Base-by-base conservation (phyloP, 1,139 yeast genomes). In the Eremothecium cymbalariae region DNA sequence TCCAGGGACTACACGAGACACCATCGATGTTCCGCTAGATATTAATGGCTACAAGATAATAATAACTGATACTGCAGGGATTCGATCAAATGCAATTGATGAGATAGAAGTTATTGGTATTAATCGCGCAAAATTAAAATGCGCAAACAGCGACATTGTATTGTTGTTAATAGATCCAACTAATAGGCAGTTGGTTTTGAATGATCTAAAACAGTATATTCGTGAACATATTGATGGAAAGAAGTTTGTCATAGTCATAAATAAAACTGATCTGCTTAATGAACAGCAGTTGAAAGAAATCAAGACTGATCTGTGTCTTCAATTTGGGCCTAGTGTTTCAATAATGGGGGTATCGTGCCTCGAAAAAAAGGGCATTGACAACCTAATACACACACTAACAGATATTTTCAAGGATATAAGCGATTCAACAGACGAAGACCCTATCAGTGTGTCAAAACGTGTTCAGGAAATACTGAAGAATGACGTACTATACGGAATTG, bases 1-100 rank as follows among this genome's bases (percentile, higher is more conserved):
- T 3, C 94, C 95, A 1, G 99, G 99, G 0, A 90, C 98, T 0
- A 90, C 99, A 0, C 68, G 99, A 50, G 98, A 90, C 54, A 65
- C 84, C 0, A 70, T 93, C 14, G 94, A 86, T 46, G 73, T 86
- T 1, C 83, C 88, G 0, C 56, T 90, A 30, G 90, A 88, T 51
- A 72, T 90, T 7, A 71, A 72, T 25, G 98, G 98, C 0, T 86
- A 68, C 57, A 90, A 88, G 53, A 81, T 86, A 0, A 67, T 85
- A 2, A 59, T 88, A 18, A 85, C 94, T 2, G 98, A 90, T 54
- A 88, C 98, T 0, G 99, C 99, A 0, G 99, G 98, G 0, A 72
- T 90, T 2, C 58, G 98, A 40, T 63, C 65, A n/a, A 49, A 64
- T 0, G 45, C 60, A 6, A 66, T 68, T 0, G 86, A 77, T 41